phyloP scores from a whole-genome alignment of 2,329 filamentous ascomycete genomes.

The Monilinia fructigena region DNA sequence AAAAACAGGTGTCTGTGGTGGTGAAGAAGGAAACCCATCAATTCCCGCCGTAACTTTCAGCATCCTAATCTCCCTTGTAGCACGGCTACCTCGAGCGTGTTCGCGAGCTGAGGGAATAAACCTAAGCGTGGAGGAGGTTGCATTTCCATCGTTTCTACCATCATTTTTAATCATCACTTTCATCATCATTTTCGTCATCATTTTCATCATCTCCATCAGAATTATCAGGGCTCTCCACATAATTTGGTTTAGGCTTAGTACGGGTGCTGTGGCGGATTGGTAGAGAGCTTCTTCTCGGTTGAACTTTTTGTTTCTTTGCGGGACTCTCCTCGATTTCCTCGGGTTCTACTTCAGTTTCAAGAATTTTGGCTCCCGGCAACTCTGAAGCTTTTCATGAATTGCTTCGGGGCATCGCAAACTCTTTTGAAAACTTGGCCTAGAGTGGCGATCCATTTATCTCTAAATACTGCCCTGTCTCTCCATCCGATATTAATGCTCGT shows the following conservation, averaged over 20 bases:
- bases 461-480: slow-evolving; percentile 77
- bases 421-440: slow-evolving; percentile 67
- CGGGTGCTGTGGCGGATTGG: slow-evolving; percentile 27
- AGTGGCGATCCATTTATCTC: slow-evolving; percentile 72
- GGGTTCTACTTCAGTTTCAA: not conserved
- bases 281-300: not conserved
- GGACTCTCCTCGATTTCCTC: slow-evolving; percentile 21
- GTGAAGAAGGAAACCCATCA: slow-evolving; percentile 28
- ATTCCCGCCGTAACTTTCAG: slow-evolving; percentile 36
- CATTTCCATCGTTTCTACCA: slow-evolving; percentile 18
- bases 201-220: slow-evolving; percentile 24
- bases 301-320: slow-evolving; percentile 24
- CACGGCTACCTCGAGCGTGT: slow-evolving; percentile 20
- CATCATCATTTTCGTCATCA: slow-evolving; percentile 11
- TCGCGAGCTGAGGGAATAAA: slow-evolving; percentile 15
- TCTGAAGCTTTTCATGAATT: slow-evolving; percentile 21
- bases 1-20: slow-evolving; percentile 21
- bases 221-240: slow-evolving; percentile 35
- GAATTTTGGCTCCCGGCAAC: not conserved
- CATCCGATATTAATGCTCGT: slow-evolving; percentile 78
- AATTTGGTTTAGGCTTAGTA: slow-evolving; percentile 28
- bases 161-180: slow-evolving; percentile 20
- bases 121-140: not conserved
- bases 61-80: slow-evolving; percentile 34
- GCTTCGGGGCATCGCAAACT: slow-evolving; percentile 41